These are phyloP conservation scores for Entoloma clypeatum DNA, from an alignment of 1,284 basidiomycete genomes.

Conservation along the genomic window DNA sequence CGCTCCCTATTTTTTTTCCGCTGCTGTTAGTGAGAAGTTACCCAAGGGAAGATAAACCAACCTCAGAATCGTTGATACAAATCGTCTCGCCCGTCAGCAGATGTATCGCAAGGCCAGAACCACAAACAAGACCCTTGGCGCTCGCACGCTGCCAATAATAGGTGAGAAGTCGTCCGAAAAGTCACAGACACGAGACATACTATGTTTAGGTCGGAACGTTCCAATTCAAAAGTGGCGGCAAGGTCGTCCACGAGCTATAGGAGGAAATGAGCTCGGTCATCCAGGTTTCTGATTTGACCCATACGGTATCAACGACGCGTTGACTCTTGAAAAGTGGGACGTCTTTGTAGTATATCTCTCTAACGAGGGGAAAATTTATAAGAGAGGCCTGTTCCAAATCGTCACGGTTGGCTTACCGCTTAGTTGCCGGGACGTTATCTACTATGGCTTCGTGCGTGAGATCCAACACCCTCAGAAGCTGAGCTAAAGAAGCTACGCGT, in stretches of 20 bases:
- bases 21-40: background rate
- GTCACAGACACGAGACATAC: constrained; percentile 39
- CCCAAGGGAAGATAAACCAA: constrained; percentile 25
- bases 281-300: constrained; percentile 13
- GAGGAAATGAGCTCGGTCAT: background rate
- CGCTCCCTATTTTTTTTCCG: constrained; percentile 50
- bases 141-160: constrained; percentile 64
- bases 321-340: constrained; percentile 75
- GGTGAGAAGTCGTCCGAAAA: constrained; percentile 8
- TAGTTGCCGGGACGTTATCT: constrained; percentile 56
- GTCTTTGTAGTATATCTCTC: constrained; percentile 87
- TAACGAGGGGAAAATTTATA: constrained; percentile 28
- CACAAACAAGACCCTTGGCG: constrained; percentile 81
- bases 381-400: no score
- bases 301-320: constrained; percentile 67
- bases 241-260: constrained; percentile 82
- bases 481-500: constrained; percentile 46
- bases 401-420: constrained; percentile 56
- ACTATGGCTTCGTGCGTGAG: constrained; percentile 62
- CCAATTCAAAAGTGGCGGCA: constrained; percentile 73
- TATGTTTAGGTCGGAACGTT: constrained; percentile 75
- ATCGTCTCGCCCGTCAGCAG: constrained; percentile 55
- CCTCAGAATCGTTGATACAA: constrained; percentile 53
- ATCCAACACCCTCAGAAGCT: constrained; percentile 58
- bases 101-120: constrained; percentile 56